These are phyloP conservation scores for Sporothrix luriei DNA, from an alignment of 2,329 filamentous ascomycete genomes.

Conservation along the genomic window DNA sequence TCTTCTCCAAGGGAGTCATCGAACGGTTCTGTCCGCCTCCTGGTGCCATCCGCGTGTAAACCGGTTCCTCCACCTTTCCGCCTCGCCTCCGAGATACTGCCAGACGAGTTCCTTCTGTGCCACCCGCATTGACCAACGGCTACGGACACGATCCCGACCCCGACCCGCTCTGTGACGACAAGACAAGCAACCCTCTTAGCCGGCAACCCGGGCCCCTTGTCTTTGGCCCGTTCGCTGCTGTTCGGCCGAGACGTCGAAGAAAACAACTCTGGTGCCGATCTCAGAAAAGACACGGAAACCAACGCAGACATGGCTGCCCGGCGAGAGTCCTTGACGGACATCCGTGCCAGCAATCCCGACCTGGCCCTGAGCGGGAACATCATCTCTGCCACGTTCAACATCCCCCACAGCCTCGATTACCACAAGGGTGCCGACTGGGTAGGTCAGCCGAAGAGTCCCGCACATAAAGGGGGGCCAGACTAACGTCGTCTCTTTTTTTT, in stretches of 20 bases:
- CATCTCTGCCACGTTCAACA: constrained; percentile 67
- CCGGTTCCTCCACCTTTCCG: constrained; percentile 38
- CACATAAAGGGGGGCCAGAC: not conserved
- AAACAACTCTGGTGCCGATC: constrained; percentile 14
- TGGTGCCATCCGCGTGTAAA: constrained; percentile 12
- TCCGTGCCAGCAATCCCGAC: constrained; percentile 59
- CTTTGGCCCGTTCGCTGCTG: not conserved
- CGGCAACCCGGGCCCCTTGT: not conserved
- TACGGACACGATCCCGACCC: constrained; percentile 36
- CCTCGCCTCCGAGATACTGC: constrained; percentile 44
- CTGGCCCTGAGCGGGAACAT: constrained; percentile 65
- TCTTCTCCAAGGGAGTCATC: not conserved
- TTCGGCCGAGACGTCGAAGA: not conserved
- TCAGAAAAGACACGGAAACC: constrained; percentile 44
- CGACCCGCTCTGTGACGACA: not conserved
- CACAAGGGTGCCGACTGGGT: constrained; percentile 64
- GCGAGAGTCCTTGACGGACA: constrained; percentile 58
- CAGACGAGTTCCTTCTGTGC: constrained; percentile 48
- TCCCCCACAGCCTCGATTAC: constrained; percentile 62
- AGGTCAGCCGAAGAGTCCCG: constrained; percentile 40
- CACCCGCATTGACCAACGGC: constrained; percentile 47
- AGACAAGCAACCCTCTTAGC: not conserved
- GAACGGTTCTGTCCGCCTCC: constrained; percentile 24
- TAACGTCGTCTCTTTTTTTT: constrained; percentile 32
- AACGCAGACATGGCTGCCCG: constrained; percentile 47